Conservation (phyloP, 1,139 yeast genomes). For the Hanseniaspora uvarum region DNA sequence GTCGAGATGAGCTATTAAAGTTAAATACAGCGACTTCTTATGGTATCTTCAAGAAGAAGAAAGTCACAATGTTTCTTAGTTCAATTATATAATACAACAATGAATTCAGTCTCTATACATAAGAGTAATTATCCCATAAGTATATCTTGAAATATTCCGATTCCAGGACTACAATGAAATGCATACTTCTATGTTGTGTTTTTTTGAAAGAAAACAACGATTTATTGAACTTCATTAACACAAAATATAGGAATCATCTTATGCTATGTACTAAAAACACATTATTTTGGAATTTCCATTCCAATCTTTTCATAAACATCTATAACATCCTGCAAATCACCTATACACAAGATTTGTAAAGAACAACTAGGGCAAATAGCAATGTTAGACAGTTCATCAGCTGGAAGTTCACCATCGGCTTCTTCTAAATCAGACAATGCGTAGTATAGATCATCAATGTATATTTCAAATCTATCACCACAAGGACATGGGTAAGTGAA, state of each 20-base stretch:
- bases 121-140: not conserved
- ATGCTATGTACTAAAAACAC: not conserved
- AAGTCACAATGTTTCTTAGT: not conserved
- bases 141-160: not conserved
- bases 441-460: slow-evolving; percentile 72
- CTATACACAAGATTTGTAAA: slow-evolving; percentile 81
- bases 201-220: no score
- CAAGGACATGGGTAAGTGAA: slow-evolving; percentile 97
- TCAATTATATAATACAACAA: not conserved
- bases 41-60: not conserved
- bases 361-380: slow-evolving; percentile 98
- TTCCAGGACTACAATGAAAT: not conserved
- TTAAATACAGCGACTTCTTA: not conserved
- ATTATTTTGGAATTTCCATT: slow-evolving; percentile 7
- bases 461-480: slow-evolving; percentile 86
- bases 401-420: slow-evolving; percentile 13
- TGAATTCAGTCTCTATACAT: not conserved
- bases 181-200: no score
- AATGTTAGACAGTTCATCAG: slow-evolving; percentile 30
- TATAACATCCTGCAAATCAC: slow-evolving; percentile 48
- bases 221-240: not conserved
- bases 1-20: no score
- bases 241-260: not conserved
- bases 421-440: slow-evolving; percentile 52
- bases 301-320: slow-evolving; percentile 35